phyloP scores from a whole-genome alignment of 768 basidiomycete species.

The Pholiota molesta region DNA sequence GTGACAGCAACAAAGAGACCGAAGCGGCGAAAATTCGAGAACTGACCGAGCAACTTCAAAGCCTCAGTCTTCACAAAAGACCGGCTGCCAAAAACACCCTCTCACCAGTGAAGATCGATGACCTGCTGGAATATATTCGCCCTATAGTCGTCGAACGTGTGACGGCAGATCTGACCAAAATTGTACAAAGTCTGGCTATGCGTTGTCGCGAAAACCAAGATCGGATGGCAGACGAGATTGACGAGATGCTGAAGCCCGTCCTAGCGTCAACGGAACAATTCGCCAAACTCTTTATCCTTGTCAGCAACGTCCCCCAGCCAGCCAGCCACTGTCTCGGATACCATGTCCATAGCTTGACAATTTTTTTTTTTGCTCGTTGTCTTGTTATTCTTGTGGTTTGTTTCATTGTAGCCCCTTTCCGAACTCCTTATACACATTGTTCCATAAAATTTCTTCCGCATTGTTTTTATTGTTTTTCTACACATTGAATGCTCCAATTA shows the following conservation, averaged over 20 bases:
- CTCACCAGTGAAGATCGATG: constrained; percentile 18
- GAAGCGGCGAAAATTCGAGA: constrained; percentile 25
- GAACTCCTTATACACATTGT: too few species aligned
- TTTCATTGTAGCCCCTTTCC: too few species aligned
- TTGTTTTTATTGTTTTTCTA: too few species aligned
- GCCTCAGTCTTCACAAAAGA: constrained; percentile 20
- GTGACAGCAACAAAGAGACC: constrained; percentile 24
- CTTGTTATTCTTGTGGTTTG: neutral
- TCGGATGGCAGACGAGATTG: constrained; percentile 27
- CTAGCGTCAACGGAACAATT: constrained; percentile 33
- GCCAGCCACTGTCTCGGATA: neutral
- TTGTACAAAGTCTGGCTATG: constrained; percentile 28
- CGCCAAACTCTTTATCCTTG: constrained; percentile 11
- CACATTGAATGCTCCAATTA: neutral
- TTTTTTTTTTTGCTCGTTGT: neutral
- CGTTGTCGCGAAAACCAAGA: constrained; percentile 26
- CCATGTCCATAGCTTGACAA: neutral
- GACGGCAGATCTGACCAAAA: constrained; percentile 23
- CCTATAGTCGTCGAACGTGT: constrained; percentile 26
- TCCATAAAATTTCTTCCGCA: too few species aligned
- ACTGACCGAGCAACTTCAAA: constrained; percentile 27
- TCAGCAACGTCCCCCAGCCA: neutral
- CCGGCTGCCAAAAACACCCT: constrained; percentile 16
- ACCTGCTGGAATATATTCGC: constrained; percentile 19
- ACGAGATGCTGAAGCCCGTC: constrained; percentile 32